These are phyloP conservation scores for Magnolia kwangsiensis DNA, from an alignment of 164 flowering plant species.

Conservation along the genomic window DNA sequence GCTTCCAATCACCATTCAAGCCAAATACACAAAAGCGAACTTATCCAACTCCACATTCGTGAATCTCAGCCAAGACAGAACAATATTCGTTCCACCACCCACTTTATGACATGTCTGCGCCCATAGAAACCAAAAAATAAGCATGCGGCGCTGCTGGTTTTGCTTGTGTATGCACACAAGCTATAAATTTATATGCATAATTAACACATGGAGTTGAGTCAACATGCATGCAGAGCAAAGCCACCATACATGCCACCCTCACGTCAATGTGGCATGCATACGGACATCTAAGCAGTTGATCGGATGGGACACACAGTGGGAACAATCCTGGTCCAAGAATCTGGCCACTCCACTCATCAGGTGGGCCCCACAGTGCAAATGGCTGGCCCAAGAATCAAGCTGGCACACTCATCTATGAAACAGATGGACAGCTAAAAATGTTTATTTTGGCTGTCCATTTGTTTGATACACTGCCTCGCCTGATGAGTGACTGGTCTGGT, in stretches of 20 bases:
- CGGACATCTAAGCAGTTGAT: background rate
- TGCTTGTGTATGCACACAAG: too few relatives aligned
- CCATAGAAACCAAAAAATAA: background rate
- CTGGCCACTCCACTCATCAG: background rate
- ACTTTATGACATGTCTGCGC: constrained; percentile 13
- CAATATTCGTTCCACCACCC: constrained; percentile 9
- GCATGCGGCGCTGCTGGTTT: background rate
- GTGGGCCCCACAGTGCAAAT: background rate
- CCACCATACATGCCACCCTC: background rate
- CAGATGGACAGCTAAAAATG: background rate
- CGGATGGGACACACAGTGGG: background rate
- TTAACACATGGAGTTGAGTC: background rate
- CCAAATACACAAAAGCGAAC: constrained; percentile 15
- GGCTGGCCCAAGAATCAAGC: background rate
- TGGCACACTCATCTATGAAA: background rate
- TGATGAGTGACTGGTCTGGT: background rate
- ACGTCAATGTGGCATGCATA: background rate
- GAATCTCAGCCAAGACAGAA: constrained; percentile 15
- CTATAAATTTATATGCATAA: background rate
- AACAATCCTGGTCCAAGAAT: background rate
- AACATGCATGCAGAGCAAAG: background rate
- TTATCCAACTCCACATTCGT: constrained; percentile 8
- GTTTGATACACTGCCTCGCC: background rate
- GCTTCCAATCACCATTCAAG: constrained; percentile 28
- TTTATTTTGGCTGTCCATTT: background rate